Conservation (phyloP, 306 rosid genomes). For the Gastrolobium villosum region DNA sequence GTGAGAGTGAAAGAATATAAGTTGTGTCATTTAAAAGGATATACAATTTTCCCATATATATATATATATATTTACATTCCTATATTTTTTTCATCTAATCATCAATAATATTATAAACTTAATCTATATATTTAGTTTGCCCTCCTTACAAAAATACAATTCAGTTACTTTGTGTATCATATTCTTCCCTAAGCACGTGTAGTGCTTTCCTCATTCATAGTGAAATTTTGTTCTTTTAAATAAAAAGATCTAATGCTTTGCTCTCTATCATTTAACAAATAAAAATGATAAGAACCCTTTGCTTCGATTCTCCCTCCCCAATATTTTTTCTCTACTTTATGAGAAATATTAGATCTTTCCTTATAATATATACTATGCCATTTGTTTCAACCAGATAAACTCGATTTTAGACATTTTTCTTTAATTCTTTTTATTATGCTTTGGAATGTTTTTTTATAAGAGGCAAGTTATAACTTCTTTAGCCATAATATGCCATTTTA, state of each 20-base stretch:
- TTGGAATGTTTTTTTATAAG: background rate
- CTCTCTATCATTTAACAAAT: background rate
- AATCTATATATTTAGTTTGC: no score
- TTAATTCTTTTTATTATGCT: background rate
- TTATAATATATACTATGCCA: background rate
- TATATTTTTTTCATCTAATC: no score
- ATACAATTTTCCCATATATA: no score
- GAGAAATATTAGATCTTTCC: slow-evolving; percentile 22
- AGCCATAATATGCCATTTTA: slow-evolving; percentile 24
- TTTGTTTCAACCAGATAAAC: slow-evolving; percentile 17
- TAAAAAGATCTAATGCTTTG: background rate
- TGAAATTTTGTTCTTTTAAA: background rate
- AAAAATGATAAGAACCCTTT: no score
- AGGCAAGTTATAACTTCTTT: background rate
- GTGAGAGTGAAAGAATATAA: no score
- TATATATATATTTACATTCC: no score
- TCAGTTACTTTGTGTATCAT: no score
- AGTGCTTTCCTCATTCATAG: slow-evolving; percentile 1
- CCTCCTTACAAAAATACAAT: no score
- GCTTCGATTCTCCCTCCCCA: background rate
- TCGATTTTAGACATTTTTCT: slow-evolving; percentile 4
- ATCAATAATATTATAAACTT: no score
- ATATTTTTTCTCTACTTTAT: background rate
- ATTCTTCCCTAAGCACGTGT: no score
- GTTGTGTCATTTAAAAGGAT: no score